These are phyloP conservation scores for Orychophragmus violaceus DNA, from an alignment of 345 rosid species.

Conservation along the genomic window DNA sequence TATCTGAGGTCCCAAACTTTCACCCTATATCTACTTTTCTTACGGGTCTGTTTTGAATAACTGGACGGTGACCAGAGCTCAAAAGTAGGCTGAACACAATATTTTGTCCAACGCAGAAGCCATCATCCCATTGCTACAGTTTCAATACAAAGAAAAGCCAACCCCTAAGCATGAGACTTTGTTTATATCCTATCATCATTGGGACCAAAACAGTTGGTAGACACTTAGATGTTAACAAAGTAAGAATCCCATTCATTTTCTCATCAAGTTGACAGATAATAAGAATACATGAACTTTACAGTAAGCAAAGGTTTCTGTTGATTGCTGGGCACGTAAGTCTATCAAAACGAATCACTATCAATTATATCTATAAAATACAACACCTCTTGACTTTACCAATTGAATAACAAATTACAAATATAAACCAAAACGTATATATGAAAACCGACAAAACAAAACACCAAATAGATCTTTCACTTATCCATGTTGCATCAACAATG, in stretches of 20 bases:
- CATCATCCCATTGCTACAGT: constrained; percentile 26
- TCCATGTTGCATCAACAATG: constrained; percentile 14
- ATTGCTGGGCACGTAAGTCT: not conserved
- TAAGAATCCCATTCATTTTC: constrained; percentile 2
- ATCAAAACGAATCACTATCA: constrained; percentile 5
- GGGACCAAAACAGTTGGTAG: constrained; percentile 16
- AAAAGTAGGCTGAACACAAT: not conserved
- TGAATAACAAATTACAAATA: constrained; percentile 29
- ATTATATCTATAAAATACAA: not conserved
- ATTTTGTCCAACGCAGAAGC: constrained; percentile 17
- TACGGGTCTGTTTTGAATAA: too few species aligned
- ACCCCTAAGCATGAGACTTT: not conserved
- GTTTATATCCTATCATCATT: not conserved
- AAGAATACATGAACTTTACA: not conserved
- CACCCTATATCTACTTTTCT: too few species aligned
- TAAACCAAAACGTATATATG: constrained; percentile 24
- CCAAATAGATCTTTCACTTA: constrained; percentile 10
- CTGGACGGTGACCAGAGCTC: constrained; percentile 22
- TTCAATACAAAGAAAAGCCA: constrained; percentile 29
- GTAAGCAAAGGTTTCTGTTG: not conserved
- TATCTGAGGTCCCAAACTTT: too few species aligned
- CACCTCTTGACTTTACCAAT: constrained; percentile 10
- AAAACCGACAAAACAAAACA: constrained; percentile 1
- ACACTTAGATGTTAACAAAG: not conserved
- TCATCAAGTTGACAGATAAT: not conserved